These are phyloP conservation scores for Xylariaceae sp. DNA, from an alignment of 2,329 filamentous ascomycete genomes.

Conservation along the genomic window DNA sequence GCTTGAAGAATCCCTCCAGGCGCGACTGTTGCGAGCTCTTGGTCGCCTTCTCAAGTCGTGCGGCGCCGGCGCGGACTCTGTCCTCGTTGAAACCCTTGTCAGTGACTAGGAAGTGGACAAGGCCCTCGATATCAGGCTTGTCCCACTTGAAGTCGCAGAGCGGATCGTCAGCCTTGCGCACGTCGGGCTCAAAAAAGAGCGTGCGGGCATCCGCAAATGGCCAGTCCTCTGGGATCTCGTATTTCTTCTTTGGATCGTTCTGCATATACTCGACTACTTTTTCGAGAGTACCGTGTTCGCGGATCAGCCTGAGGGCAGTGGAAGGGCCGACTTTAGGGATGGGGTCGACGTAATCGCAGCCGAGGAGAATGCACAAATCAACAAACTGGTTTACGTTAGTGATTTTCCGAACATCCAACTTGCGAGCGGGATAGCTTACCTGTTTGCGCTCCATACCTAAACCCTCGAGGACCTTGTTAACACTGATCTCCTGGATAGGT, in stretches of 20 bases:
- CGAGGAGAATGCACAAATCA: constrained; percentile 93
- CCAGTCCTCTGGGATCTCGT: constrained; percentile 90
- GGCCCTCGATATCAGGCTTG: constrained; percentile 80
- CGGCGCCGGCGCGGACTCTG: constrained; percentile 74
- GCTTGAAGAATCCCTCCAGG: constrained; percentile 96
- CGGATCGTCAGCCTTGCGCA: constrained; percentile 74
- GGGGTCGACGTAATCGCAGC: constrained; percentile 96
- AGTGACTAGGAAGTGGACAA: constrained; percentile 82
- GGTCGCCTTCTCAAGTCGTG: constrained; percentile 80
- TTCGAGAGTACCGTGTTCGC: constrained; percentile 84
- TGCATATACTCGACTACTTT: constrained; percentile 78
- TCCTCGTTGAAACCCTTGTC: constrained; percentile 99
- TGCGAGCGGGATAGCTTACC: constrained; percentile 41
- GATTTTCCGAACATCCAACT: constrained; percentile 2
- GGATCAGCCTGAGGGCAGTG: constrained; percentile 90
- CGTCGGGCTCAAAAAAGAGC: constrained; percentile 88
- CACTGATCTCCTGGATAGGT: constrained; percentile 90
- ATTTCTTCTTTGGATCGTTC: constrained; percentile 73
- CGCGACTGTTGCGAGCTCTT: constrained; percentile 88
- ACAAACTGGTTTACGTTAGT: constrained; percentile 64
- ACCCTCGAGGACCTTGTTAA: constrained; percentile 82
- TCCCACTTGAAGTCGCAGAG: constrained; percentile 99
- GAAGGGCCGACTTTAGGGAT: constrained; percentile 91
- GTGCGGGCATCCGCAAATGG: constrained; percentile 87
- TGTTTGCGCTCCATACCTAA: constrained; percentile 83